Evolutionary conservation across 164 flowering plant species (phyloP).

Genomic region (Pachysandra terminalis): DNA sequence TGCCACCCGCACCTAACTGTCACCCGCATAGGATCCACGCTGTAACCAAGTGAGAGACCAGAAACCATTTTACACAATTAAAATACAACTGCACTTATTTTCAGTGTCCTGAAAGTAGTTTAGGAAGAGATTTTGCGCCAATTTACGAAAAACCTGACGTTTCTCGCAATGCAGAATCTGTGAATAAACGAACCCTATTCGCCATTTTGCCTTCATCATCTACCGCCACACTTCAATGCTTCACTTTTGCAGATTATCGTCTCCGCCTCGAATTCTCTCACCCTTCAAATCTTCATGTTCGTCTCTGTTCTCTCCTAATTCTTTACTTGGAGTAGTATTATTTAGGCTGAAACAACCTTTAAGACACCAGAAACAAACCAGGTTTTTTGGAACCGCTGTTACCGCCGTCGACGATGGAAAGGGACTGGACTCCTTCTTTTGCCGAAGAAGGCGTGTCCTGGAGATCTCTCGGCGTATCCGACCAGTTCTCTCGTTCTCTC

Average conservation of each 20-base stretch:
- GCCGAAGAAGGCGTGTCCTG: constrained; percentile 71
- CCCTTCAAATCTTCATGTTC: constrained; percentile 2
- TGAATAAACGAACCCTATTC: no score
- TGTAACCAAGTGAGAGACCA: no score
- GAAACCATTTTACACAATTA: no score
- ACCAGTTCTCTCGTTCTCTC: constrained; percentile 54
- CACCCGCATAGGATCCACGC: no score
- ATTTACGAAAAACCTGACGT: background rate
- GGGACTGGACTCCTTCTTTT: constrained; percentile 43
- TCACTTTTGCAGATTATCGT: constrained; percentile 6
- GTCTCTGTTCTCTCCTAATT: background rate
- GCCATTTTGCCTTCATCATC: background rate
- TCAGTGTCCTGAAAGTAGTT: no score
- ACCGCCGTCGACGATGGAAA: constrained; percentile 11
- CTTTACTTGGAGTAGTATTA: background rate
- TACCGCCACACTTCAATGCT: constrained; percentile 8
- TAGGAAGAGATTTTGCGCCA: background rate
- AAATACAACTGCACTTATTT: no score
- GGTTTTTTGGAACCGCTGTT: constrained; percentile 29
- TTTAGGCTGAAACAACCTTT: constrained; percentile 10
- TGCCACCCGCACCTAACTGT: no score
- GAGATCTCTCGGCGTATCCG: constrained; percentile 73
- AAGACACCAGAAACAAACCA: constrained; percentile 3
- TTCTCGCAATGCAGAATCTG: no score
- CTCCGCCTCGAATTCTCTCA: constrained; percentile 1